These are phyloP conservation scores for Plenodomus lindquistii DNA, from an alignment of 2,329 filamentous ascomycete genomes.

Conservation along the genomic window DNA sequence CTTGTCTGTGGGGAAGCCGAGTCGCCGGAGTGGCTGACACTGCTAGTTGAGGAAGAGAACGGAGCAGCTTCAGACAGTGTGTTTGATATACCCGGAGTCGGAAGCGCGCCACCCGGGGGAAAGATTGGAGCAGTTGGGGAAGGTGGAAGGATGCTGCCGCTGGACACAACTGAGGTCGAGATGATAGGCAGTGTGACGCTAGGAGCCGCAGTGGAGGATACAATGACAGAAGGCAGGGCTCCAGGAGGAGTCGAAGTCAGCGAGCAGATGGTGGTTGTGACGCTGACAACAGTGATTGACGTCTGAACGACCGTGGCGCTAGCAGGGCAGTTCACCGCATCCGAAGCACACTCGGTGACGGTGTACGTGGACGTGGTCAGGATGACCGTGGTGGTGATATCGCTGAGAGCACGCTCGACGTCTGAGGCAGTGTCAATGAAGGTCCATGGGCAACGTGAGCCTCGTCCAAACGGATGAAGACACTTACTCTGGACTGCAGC, in stretches of 20 bases:
- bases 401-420: slow-evolving; percentile 17
- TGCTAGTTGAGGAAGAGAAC: slow-evolving; percentile 6
- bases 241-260: slow-evolving; percentile 20
- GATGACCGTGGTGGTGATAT: slow-evolving; percentile 43
- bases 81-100: neutral
- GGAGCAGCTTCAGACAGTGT: slow-evolving; percentile 12
- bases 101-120: neutral
- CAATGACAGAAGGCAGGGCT: slow-evolving; percentile 8
- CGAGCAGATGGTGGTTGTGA: slow-evolving; percentile 51
- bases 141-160: slow-evolving; percentile 11
- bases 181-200: slow-evolving; percentile 9
- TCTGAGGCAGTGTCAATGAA: slow-evolving; percentile 14
- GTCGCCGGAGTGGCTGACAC: slow-evolving; percentile 1
- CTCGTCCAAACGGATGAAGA: neutral
- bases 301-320: slow-evolving; percentile 44
- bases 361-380: slow-evolving; percentile 46
- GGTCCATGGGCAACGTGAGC: neutral
- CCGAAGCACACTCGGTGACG: slow-evolving; percentile 46
- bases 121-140: slow-evolving; percentile 3
- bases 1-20: slow-evolving; percentile 11
- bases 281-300: slow-evolving; percentile 39
- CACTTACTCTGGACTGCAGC: slow-evolving; percentile 26
- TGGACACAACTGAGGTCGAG: slow-evolving; percentile 1
- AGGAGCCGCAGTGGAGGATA: slow-evolving; percentile 6
- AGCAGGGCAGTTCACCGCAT: slow-evolving; percentile 42